Conservation (phyloP, 139 green algal genomes). For the Chlamydomonas sp. region DNA sequence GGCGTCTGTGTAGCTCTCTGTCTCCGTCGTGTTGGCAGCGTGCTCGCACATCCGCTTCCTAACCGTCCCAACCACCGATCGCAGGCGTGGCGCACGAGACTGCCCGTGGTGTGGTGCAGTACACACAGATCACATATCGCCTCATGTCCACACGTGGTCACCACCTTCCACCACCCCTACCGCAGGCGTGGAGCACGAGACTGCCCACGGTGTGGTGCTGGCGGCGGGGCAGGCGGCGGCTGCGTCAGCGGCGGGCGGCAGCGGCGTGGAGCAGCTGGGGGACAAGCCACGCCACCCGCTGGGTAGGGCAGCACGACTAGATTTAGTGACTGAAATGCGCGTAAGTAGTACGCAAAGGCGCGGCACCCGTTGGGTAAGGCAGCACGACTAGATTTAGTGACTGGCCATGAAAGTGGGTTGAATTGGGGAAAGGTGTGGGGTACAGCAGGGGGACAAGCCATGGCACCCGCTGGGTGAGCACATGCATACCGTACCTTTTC, state of each 20-base stretch:
- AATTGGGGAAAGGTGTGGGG: not conserved
- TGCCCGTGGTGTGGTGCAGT: too few relatives aligned
- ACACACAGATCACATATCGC: too few relatives aligned
- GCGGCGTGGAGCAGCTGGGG: not conserved
- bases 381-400: not conserved
- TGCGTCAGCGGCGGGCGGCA: not conserved
- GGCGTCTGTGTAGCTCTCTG: too few relatives aligned
- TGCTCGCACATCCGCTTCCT: too few relatives aligned
- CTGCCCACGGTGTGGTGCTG: conserved; percentile 1
- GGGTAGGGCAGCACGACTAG: not conserved
- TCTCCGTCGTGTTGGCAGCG: too few relatives aligned
- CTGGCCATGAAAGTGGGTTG: not conserved
- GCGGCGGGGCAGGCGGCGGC: conserved; percentile 6
- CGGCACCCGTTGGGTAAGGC: not conserved
- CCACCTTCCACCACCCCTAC: too few relatives aligned
- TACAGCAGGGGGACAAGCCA: not conserved
- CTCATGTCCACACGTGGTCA: too few relatives aligned
- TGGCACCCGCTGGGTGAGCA: conserved; percentile 2
- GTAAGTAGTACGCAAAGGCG: not conserved
- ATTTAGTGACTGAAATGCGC: not conserved
- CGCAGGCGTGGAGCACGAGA: conserved; percentile 17
- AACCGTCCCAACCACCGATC: too few relatives aligned
- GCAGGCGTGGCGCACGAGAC: too few relatives aligned
- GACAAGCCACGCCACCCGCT: not conserved
- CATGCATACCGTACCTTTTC: too few relatives aligned